These are phyloP conservation scores for Lodderomyces jiufengensis DNA, from an alignment of 1,139 yeast species.

Conservation along the genomic window DNA sequence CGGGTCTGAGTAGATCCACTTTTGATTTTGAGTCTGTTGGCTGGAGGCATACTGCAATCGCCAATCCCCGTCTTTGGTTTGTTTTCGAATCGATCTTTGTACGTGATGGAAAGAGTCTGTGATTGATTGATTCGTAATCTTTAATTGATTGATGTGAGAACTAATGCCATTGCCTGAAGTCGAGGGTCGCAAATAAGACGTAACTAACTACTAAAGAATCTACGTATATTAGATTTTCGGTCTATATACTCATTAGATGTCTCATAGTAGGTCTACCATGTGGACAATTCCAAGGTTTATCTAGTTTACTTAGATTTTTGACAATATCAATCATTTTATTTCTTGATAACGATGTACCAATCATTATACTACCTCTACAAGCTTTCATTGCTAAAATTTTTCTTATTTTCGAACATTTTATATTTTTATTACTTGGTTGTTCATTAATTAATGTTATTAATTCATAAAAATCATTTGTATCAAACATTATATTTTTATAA, in stretches of 20 bases:
- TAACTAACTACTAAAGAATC: too few species aligned
- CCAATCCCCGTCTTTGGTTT: too few species aligned
- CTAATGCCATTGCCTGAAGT: too few species aligned
- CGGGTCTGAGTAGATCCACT: too few species aligned
- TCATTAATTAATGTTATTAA: conserved; percentile 56
- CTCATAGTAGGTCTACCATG: conserved; percentile 98
- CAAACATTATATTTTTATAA: conserved; percentile 68
- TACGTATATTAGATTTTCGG: conserved; percentile 11
- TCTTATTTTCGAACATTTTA: conserved; percentile 75
- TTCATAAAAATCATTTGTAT: conserved; percentile 68
- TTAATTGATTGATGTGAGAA: too few species aligned
- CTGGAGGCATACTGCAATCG: too few species aligned
- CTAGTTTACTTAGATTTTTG: conserved; percentile 60
- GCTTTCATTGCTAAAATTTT: conserved; percentile 92
- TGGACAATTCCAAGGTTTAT: conserved; percentile 98
- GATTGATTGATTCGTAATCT: too few species aligned
- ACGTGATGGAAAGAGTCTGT: too few species aligned
- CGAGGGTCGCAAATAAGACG: not conserved
- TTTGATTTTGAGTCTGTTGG: too few species aligned
- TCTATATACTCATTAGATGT: conserved; percentile 46
- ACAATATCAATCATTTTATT: conserved; percentile 68
- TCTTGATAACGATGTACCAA: conserved; percentile 65
- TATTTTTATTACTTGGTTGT: conserved; percentile 29
- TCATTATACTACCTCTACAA: conserved; percentile 90
- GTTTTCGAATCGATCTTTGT: too few species aligned